Percentiles rank a stretch among this genome's conserved stretches.
Evolutionary conservation across 1,139 yeast genomes (phyloP).

Genomic region (Kurtzmaniella quercitrusa): DNA sequence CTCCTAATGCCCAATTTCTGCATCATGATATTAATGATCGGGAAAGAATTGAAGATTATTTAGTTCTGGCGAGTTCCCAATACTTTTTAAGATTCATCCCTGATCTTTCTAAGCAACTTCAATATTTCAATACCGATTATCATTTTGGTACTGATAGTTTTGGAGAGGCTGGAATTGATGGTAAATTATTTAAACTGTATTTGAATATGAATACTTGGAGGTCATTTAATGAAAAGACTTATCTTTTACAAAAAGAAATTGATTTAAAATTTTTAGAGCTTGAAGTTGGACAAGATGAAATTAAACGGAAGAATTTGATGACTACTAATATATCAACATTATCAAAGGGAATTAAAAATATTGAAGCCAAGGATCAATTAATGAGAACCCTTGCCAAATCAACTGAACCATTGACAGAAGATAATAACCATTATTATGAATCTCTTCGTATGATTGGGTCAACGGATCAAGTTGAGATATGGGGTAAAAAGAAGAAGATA

Average conservation of each 20-base stretch:
- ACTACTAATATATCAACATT: conserved; percentile 9
- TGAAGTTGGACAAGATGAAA: conserved; percentile 25
- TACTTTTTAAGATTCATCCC: conserved; percentile 42
- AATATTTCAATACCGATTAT: conserved; percentile 22
- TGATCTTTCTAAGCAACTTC: conserved; percentile 27
- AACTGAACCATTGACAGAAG: conserved; percentile 7
- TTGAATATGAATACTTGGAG: conserved; percentile 31
- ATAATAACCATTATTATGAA: conserved; percentile 15
- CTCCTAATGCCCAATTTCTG: conserved; percentile 21
- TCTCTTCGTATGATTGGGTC: conserved; percentile 28
- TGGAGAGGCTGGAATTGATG: conserved; percentile 32
- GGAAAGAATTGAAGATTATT: conserved; percentile 29
- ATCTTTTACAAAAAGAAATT: conserved; percentile 34
- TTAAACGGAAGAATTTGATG: conserved; percentile 31
- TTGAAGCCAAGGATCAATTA: conserved; percentile 7
- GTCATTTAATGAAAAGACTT: conserved; percentile 23
- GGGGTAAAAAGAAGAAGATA: conserved; percentile 38
- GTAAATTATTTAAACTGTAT: conserved; percentile 27
- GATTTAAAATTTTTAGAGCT: conserved; percentile 24
- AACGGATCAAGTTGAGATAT: conserved; percentile 18
- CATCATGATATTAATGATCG: conserved; percentile 39
- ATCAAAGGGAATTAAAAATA: not conserved
- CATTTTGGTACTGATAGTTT: conserved; percentile 24
- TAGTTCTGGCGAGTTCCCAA: conserved; percentile 33
- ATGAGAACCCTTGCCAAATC: conserved; percentile 5